Percentiles rank a stretch among this genome's conserved stretches.
Evolutionary conservation across 371 early-diverging fungal species (phyloP).

Genomic region (Enterocytospora artemiae): DNA sequence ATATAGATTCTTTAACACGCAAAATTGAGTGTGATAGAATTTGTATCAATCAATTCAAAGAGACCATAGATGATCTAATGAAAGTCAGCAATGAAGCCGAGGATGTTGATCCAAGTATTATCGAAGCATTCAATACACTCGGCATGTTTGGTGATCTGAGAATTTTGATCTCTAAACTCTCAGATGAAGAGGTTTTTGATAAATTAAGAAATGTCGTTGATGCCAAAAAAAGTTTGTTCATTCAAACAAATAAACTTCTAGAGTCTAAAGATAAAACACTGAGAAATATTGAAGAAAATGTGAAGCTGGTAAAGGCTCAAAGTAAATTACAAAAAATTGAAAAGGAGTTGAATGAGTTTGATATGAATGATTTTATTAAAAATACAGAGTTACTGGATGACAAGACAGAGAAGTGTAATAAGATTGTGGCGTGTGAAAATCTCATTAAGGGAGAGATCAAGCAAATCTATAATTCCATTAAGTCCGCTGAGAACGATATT

Average conservation of each 20-base stretch:
- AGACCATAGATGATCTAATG: background rate
- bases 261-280: conserved; percentile 12
- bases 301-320: conserved; percentile 14
- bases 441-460: conserved; percentile 68
- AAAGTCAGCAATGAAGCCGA: background rate
- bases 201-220: background rate
- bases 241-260: background rate
- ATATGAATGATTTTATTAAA: conserved; percentile 1
- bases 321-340: conserved; percentile 16
- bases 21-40: too few species aligned
- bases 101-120: too few species aligned
- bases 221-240: background rate
- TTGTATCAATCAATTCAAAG: too few species aligned
- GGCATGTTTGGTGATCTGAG: background rate
- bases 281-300: conserved; percentile 28
- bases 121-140: background rate
- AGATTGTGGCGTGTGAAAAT: conserved; percentile 22
- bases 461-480: conserved; percentile 67
- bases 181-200: background rate
- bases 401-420: conserved; percentile 21
- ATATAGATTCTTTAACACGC: too few species aligned
- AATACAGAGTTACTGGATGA: conserved; percentile 12
- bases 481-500: conserved; percentile 62
- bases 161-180: background rate
- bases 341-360: conserved; percentile 21